Percentiles rank a stretch among this genome's conserved stretches.
phyloP scores from a whole-genome alignment of 176 grass and related monocot genomes.

The Triticum timopheevii region DNA sequence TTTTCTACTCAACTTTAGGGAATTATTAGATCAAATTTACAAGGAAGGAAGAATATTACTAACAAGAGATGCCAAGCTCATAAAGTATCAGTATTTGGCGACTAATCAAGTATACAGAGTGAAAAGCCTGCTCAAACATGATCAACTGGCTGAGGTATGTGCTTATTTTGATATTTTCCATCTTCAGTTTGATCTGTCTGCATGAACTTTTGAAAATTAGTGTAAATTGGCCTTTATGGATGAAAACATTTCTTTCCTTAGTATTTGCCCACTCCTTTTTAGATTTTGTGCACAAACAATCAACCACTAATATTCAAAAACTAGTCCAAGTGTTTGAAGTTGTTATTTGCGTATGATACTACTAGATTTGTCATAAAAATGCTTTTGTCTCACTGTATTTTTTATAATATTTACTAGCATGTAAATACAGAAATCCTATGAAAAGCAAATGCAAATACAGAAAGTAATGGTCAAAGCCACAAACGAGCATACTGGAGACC shows the following conservation, averaged over 20 bases:
- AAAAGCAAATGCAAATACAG: not conserved
- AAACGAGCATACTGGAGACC: not conserved
- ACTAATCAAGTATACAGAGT: slow-evolving; percentile 91
- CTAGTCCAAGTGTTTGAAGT: not conserved
- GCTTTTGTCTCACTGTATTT: not conserved
- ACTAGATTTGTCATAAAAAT: not conserved
- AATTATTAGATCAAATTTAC: slow-evolving; percentile 80
- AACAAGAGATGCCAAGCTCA: slow-evolving; percentile 79
- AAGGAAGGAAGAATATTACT: slow-evolving; percentile 90
- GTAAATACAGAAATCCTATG: not conserved
- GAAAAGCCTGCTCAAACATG: slow-evolving; percentile 88
- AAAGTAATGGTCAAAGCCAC: not conserved
- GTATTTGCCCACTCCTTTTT: not conserved
- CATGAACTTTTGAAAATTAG: not conserved
- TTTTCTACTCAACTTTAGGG: slow-evolving; percentile 50
- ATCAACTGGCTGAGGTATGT: slow-evolving; percentile 89
- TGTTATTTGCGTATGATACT: not conserved
- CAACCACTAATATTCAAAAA: not conserved
- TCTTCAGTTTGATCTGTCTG: not conserved
- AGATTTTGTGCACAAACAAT: not conserved
- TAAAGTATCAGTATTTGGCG: slow-evolving; percentile 86
- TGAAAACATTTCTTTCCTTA: not conserved
- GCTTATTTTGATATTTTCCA: slow-evolving; percentile 21
- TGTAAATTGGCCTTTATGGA: not conserved
- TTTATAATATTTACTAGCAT: not conserved